phyloP scores from a whole-genome alignment of 2,329 filamentous ascomycete genomes.

The Diaporthe australafricana region DNA sequence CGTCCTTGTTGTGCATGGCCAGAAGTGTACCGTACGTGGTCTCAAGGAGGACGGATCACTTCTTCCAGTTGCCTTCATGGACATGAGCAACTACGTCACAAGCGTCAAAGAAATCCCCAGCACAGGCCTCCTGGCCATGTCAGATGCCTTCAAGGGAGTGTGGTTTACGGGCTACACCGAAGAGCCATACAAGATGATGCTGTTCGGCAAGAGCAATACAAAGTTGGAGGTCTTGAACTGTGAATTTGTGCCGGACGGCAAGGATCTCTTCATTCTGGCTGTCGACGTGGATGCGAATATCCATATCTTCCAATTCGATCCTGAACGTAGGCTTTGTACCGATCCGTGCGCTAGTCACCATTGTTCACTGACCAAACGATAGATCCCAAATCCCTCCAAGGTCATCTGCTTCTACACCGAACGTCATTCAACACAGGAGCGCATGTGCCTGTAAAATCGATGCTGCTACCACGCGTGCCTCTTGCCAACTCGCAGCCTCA shows the following conservation, averaged over 20 bases:
- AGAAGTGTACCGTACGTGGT: constrained; percentile 97
- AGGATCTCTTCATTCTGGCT: constrained; percentile 84
- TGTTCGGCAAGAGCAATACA: constrained; percentile 88
- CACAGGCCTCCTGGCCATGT: constrained; percentile 87
- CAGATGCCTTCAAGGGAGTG: constrained; percentile 91
- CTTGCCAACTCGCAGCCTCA: constrained; percentile 47
- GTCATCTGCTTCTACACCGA: constrained; percentile 86
- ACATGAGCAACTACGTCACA: constrained; percentile 94
- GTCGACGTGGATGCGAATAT: constrained; percentile 88
- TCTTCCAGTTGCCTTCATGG: constrained; percentile 94
- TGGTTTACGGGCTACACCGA: constrained; percentile 98
- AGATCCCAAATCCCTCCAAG: constrained; percentile 95
- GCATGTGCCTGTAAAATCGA: constrained; percentile 79
- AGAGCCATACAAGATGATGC: constrained; percentile 94
- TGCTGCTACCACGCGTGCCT: constrained; percentile 76
- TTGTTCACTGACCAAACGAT: constrained; percentile 42
- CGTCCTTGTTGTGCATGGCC: constrained; percentile 90
- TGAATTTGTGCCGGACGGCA: constrained; percentile 89
- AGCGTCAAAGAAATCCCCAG: constrained; percentile 85
- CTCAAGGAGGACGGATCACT: constrained; percentile 95
- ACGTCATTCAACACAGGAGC: constrained; percentile 88
- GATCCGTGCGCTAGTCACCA: constrained; percentile 5
- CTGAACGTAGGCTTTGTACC: constrained; percentile 76
- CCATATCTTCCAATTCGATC: constrained; percentile 92
- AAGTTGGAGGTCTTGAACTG: constrained; percentile 82